Evolutionary conservation across 345 rosid genomes (phyloP), one percentile per base, ranked within the genome.

Genomic region (Salix exigua): DNA sequence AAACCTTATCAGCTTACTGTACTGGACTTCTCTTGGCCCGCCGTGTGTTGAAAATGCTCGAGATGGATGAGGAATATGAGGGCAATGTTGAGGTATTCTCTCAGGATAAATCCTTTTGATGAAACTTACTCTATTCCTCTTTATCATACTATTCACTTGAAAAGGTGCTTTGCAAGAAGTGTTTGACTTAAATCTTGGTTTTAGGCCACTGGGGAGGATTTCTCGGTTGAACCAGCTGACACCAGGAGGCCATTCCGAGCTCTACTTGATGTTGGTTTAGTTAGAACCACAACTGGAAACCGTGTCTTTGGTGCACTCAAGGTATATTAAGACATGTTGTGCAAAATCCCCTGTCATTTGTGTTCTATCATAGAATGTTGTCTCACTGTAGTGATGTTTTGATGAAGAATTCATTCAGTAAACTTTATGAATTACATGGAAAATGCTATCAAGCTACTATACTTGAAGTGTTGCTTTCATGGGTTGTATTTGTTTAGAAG

Each of bases 171-270:
- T 40, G 3, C 44, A 40, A 40, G 44, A 40, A 40, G 44, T 18
- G 26, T 62, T 6, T 77, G 35, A n/a, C 19, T 5, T 28, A 65
- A 9, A 62, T 16, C 37, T 44, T n/a, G 28, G 10, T 66, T 68
- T 51, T 78, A 91, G 98, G 98, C 98, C 26, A 87, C 90, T 68
- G 97, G 97, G 1, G 97, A 91, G 86, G 97, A 91, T 77, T 90
- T 30, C n/a, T 88, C 90, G 0, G 91, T 91, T n/a, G 97, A 91
- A 46, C 97, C 97, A 73, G 84, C 92, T 10, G 97, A 90, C 4
- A 83, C 51, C 64, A 86, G 97, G 80, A 87, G 97, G 66, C 97
- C 97, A 4, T 91, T 91, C 87, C 94, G 94, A 77, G 94, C 92
- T 40, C 87, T 91, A 55, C 92, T 91, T 75, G 97, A 91, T 84